Conservation (phyloP, 306 rosid genomes). For the Ziziphus jujuba region DNA sequence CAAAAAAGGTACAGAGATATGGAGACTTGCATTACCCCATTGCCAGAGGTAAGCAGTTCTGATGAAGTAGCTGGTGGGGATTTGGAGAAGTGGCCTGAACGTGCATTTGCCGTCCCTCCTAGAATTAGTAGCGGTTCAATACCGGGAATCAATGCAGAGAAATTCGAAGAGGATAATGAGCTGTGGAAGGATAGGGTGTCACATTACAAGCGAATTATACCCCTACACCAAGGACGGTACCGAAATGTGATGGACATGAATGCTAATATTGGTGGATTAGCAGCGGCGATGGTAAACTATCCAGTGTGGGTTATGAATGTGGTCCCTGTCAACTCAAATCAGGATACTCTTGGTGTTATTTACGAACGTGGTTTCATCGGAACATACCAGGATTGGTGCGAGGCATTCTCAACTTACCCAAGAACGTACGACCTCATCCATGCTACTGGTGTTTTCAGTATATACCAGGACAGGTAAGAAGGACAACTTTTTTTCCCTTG, state of each 20-base stretch:
- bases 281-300: slow-evolving; percentile 59
- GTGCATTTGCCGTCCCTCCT: slow-evolving; percentile 77
- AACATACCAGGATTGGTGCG: slow-evolving; percentile 92
- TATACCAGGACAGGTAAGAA: slow-evolving; percentile 83
- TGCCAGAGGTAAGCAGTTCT: slow-evolving; percentile 58
- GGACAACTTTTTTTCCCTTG: background rate
- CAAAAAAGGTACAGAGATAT: slow-evolving; percentile 61
- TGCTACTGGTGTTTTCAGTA: slow-evolving; percentile 67
- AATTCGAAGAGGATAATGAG: slow-evolving; percentile 60
- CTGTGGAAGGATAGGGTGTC: slow-evolving; percentile 68
- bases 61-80: slow-evolving; percentile 74
- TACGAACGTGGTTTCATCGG: slow-evolving; percentile 90
- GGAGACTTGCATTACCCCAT: slow-evolving; percentile 88
- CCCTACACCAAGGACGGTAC: slow-evolving; percentile 60
- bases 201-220: slow-evolving; percentile 56
- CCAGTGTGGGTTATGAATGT: slow-evolving; percentile 97
- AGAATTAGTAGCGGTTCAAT: slow-evolving; percentile 69
- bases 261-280: slow-evolving; percentile 86
- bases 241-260: slow-evolving; percentile 92
- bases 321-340: slow-evolving; percentile 66
- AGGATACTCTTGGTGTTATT: slow-evolving; percentile 75
- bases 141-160: slow-evolving; percentile 51
- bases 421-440: slow-evolving; percentile 95
- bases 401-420: slow-evolving; percentile 93
- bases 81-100: slow-evolving; percentile 86